phyloP scores from a whole-genome alignment of 2,329 filamentous ascomycete species.

The Aureobasidium pullulans region DNA sequence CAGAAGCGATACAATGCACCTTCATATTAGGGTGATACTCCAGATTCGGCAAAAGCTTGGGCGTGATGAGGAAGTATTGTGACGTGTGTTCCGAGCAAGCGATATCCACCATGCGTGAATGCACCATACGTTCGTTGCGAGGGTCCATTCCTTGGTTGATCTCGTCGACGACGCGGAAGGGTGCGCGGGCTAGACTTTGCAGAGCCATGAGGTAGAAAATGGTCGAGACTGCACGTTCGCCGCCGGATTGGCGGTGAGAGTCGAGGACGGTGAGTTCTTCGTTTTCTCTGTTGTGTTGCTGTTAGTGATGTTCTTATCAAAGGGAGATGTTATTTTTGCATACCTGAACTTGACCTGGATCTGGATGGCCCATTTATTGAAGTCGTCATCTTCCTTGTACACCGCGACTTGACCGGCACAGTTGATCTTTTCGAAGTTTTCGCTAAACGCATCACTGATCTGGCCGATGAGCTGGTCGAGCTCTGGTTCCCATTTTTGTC shows the following conservation, averaged over 20 bases:
- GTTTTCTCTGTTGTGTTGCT: conserved; percentile 51
- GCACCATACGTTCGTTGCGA: conserved; percentile 94
- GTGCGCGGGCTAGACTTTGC: conserved; percentile 84
- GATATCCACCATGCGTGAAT: conserved; percentile 96
- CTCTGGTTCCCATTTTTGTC: conserved; percentile 71
- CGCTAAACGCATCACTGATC: conserved; percentile 85
- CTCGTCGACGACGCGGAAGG: conserved; percentile 97
- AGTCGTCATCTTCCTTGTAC: conserved; percentile 79
- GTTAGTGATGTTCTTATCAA: conserved; percentile 15
- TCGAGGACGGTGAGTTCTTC: conserved; percentile 80
- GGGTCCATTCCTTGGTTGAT: conserved; percentile 99
- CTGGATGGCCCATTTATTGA: conserved; percentile 87
- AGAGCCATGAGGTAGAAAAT: conserved; percentile 99
- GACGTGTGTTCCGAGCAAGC: conserved; percentile 68
- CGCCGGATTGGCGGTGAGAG: conserved; percentile 89
- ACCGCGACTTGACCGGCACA: conserved; percentile 87
- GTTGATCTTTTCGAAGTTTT: conserved; percentile 89
- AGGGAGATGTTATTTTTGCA: conserved; percentile 22
- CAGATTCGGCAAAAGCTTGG: conserved; percentile 80
- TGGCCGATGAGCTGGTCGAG: conserved; percentile 69
- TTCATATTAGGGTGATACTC: conserved; percentile 88
- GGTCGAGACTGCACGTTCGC: conserved; percentile 90
- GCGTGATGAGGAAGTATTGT: conserved; percentile 94
- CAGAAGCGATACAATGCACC: conserved; percentile 86
- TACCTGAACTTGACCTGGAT: conserved; percentile 94